Conservation (phyloP, 2,329 filamentous ascomycete genomes). For the Xenosphaeropsis pyriputrescens region DNA sequence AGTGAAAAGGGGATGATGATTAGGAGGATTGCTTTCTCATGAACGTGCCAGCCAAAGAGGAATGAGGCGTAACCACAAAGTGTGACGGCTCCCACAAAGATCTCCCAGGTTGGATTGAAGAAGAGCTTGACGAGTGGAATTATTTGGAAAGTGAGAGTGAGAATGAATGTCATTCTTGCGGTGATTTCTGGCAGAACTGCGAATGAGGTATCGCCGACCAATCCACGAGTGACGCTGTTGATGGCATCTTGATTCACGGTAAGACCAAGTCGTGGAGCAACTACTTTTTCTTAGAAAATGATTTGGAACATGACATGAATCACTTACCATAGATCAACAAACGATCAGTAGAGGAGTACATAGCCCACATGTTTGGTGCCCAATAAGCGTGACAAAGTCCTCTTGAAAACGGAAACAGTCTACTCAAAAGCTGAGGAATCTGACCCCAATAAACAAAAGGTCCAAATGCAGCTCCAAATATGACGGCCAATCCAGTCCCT, state of each 20-base stretch:
- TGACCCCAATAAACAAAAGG: slow-evolving; percentile 76
- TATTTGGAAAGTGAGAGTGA: slow-evolving; percentile 73
- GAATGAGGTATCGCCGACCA: slow-evolving; percentile 89
- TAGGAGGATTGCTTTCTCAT: slow-evolving; percentile 90
- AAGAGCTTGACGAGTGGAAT: slow-evolving; percentile 76
- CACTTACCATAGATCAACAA: slow-evolving; percentile 63
- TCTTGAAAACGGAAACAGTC: slow-evolving; percentile 86
- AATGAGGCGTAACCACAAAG: slow-evolving; percentile 94
- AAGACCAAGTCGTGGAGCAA: slow-evolving; percentile 69
- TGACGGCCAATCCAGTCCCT: slow-evolving; percentile 51
- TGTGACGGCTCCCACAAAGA: slow-evolving; percentile 77
- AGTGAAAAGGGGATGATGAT: slow-evolving; percentile 93
- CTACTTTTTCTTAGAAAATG: slow-evolving; percentile 28
- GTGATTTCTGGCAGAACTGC: slow-evolving; percentile 82
- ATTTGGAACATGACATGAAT: neutral
- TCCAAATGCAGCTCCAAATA: slow-evolving; percentile 74
- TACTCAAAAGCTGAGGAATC: slow-evolving; percentile 66
- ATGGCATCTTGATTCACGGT: slow-evolving; percentile 59
- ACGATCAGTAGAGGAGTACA: slow-evolving; percentile 86
- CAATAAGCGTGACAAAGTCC: slow-evolving; percentile 96
- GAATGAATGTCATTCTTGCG: slow-evolving; percentile 61
- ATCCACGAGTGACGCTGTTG: slow-evolving; percentile 78
- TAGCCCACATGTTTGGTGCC: slow-evolving; percentile 93
- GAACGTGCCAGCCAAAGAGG: slow-evolving; percentile 96
- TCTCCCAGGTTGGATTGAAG: slow-evolving; percentile 66